A percentile compares a stretch with the other conserved stretches of the same genome.
Evolutionary conservation across 2,329 filamentous ascomycete genomes (phyloP).

Genomic region (Cercospora nicotianae): DNA sequence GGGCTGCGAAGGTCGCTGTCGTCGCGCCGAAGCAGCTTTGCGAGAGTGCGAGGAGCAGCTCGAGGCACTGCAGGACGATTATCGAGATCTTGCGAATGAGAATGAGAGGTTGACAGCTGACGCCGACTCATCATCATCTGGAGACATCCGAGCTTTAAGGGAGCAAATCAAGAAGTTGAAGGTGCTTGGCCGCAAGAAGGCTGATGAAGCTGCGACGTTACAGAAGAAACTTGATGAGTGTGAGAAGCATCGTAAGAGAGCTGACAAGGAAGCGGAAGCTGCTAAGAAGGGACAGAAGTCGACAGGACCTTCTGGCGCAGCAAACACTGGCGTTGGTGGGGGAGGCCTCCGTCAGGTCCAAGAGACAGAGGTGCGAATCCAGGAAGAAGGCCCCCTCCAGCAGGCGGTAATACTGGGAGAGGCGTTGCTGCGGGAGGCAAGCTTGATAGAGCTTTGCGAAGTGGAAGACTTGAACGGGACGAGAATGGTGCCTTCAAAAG

Average conservation of each 20-base stretch:
- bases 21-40: background rate
- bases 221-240: constrained; percentile 3
- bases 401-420: too few species aligned
- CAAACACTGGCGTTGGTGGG: background rate
- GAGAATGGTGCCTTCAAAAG: too few species aligned
- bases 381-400: background rate
- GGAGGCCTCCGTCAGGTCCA: background rate
- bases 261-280: background rate
- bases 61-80: background rate
- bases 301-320: background rate
- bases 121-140: background rate
- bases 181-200: background rate
- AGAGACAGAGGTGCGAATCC: background rate
- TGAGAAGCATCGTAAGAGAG: background rate
- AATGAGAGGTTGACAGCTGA: background rate
- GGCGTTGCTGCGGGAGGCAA: too few species aligned
- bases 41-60: background rate
- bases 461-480: background rate
- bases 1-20: background rate
- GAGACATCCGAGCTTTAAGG: background rate
- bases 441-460: background rate
- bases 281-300: background rate
- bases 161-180: background rate
- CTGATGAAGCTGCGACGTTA: background rate
- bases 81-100: background rate